These are phyloP conservation scores for Magnusiomyces starmeri DNA, from an alignment of 1,139 yeast genomes.

Conservation along the genomic window DNA sequence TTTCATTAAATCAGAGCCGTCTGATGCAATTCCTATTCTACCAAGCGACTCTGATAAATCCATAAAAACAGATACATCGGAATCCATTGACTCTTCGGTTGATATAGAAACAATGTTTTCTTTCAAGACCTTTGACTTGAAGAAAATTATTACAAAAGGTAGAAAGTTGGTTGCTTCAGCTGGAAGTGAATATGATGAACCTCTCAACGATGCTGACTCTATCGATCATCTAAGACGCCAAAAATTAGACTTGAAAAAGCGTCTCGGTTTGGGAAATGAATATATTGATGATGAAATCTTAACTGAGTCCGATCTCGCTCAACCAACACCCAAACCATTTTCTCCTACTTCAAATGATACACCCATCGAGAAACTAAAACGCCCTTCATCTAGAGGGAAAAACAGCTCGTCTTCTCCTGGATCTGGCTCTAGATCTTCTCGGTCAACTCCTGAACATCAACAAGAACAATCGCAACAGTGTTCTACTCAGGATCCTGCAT, in stretches of 20 bases:
- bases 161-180: conserved; percentile 67
- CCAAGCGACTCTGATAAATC: background rate
- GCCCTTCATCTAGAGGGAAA: conserved; percentile 5
- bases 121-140: conserved; percentile 57
- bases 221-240: conserved; percentile 37
- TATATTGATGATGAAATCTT: conserved; percentile 35
- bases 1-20: conserved; percentile 18
- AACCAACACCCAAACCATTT: conserved; percentile 14
- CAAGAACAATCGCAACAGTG: conserved; percentile 20
- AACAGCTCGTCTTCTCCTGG: conserved; percentile 18
- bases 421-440: conserved; percentile 22
- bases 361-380: conserved; percentile 12
- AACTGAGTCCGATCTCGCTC: conserved; percentile 30
- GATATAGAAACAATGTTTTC: conserved; percentile 41
- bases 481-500: conserved; percentile 16
- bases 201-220: conserved; percentile 35
- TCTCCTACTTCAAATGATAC: conserved; percentile 18
- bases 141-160: conserved; percentile 60
- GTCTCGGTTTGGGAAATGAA: conserved; percentile 41
- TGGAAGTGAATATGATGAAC: conserved; percentile 41
- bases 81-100: background rate
- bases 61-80: background rate
- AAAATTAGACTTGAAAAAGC: conserved; percentile 35
- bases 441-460: conserved; percentile 15
- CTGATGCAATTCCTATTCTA: background rate